phyloP scores from a whole-genome alignment of 495 filamentous ascomycete species.

The Alectoria sarmentosa region DNA sequence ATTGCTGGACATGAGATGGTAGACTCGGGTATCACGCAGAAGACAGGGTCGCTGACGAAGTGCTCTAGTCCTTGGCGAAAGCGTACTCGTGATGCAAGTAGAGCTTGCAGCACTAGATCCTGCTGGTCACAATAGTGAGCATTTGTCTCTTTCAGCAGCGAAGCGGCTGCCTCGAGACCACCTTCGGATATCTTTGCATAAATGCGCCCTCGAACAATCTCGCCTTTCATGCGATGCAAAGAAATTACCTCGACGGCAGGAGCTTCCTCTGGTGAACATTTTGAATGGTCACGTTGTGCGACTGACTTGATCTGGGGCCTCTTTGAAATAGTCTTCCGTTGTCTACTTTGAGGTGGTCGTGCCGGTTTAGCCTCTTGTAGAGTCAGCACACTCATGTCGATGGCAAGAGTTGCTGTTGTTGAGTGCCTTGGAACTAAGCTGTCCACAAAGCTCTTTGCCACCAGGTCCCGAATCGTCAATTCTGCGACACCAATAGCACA shows the following conservation, averaged over 20 bases:
- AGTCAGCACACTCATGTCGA: constrained; percentile 11
- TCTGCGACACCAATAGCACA: constrained; percentile 12
- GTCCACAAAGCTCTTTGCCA: constrained; percentile 5
- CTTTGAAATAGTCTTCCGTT: constrained; percentile 7
- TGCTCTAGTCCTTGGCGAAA: constrained; percentile 55
- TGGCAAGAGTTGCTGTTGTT: constrained; percentile 2
- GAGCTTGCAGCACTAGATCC: constrained; percentile 40
- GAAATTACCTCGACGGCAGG: constrained; percentile 46
- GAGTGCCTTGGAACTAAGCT: neutral
- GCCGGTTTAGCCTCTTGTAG: constrained; percentile 8
- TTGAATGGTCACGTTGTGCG: constrained; percentile 26
- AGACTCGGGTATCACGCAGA: constrained; percentile 84
- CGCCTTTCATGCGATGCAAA: constrained; percentile 50
- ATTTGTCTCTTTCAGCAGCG: constrained; percentile 43
- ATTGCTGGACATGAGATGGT: constrained; percentile 77
- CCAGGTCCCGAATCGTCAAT: constrained; percentile 12
- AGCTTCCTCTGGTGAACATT: constrained; percentile 26
- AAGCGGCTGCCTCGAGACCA: constrained; percentile 37
- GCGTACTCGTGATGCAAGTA: constrained; percentile 52
- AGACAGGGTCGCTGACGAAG: constrained; percentile 73
- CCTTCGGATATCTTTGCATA: constrained; percentile 34
- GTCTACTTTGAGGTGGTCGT: neutral
- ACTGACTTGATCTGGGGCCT: constrained; percentile 32
- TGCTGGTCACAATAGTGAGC: constrained; percentile 35
- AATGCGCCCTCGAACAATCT: constrained; percentile 60